Conservation (phyloP, 2,329 filamentous ascomycete genomes). For the Penicillium sclerotigenum region DNA sequence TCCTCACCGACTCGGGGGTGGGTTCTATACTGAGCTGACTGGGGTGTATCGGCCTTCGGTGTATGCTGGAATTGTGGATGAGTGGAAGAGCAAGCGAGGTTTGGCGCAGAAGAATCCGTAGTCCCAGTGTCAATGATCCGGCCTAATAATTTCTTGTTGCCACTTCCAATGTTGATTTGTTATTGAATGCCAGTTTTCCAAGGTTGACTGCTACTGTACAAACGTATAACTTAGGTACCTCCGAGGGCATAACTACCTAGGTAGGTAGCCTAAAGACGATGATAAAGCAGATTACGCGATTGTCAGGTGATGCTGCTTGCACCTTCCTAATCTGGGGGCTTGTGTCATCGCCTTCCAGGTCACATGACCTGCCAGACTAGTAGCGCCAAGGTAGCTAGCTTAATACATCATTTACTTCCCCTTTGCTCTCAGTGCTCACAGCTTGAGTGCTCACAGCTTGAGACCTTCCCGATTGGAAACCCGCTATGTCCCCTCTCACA, state of each 20-base stretch:
- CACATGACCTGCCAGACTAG: too few species aligned
- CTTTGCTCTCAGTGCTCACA: too few species aligned
- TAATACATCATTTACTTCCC: too few species aligned
- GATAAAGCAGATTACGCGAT: not conserved
- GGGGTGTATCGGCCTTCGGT: conserved; percentile 22
- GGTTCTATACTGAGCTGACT: conserved; percentile 18
- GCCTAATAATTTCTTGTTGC: not conserved
- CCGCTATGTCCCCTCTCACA: not conserved
- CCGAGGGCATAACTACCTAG: too few species aligned
- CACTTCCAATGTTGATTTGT: not conserved
- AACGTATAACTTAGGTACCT: not conserved
- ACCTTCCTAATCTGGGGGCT: conserved; percentile 16
- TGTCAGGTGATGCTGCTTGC: conserved; percentile 12
- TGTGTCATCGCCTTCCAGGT: too few species aligned
- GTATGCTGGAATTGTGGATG: conserved; percentile 27
- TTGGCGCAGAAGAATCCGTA: not conserved
- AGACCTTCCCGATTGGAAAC: conserved; percentile 1
- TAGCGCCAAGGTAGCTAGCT: too few species aligned
- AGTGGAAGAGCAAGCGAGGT: conserved; percentile 15
- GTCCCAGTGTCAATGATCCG: not conserved
- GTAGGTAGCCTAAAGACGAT: not conserved
- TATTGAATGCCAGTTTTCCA: not conserved
- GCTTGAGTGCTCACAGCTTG: too few species aligned
- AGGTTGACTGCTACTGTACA: not conserved
- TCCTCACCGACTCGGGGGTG: conserved; percentile 22